Conservation (phyloP, 2,329 filamentous ascomycete species). For the Trichoderma harzianum region DNA sequence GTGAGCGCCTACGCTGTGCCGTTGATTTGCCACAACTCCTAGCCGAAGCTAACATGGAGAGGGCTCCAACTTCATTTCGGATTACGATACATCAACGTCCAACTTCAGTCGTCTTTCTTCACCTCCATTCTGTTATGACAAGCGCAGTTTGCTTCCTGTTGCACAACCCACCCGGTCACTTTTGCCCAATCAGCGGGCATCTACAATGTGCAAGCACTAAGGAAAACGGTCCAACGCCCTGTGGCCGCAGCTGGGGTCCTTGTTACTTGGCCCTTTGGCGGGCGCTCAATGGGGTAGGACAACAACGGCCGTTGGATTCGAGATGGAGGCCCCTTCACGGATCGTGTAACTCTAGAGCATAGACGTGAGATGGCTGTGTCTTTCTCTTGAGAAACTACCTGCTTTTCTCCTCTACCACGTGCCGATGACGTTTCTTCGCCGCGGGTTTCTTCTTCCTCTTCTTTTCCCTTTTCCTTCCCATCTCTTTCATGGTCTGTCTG, state of each 20-base stretch:
- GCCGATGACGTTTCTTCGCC: background rate
- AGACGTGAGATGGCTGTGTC: background rate
- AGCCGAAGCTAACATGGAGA: background rate
- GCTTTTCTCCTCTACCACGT: constrained; percentile 1
- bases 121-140: background rate
- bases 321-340: background rate
- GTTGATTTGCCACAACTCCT: background rate
- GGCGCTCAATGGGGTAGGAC: background rate
- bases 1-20: background rate
- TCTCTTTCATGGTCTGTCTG: background rate
- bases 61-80: background rate
- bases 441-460: background rate
- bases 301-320: background rate
- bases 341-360: constrained; percentile 9
- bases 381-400: background rate
- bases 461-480: background rate
- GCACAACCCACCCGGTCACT: background rate
- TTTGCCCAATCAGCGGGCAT: background rate
- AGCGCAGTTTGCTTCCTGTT: background rate
- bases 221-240: background rate
- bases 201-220: background rate
- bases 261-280: background rate
- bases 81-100: background rate
- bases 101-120: background rate
- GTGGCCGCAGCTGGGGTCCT: background rate